A percentile compares a stretch with the other conserved stretches of the same genome.
Conservation (phyloP, 2,329 filamentous ascomycete genomes). For the Neoascochyta sp. region DNA sequence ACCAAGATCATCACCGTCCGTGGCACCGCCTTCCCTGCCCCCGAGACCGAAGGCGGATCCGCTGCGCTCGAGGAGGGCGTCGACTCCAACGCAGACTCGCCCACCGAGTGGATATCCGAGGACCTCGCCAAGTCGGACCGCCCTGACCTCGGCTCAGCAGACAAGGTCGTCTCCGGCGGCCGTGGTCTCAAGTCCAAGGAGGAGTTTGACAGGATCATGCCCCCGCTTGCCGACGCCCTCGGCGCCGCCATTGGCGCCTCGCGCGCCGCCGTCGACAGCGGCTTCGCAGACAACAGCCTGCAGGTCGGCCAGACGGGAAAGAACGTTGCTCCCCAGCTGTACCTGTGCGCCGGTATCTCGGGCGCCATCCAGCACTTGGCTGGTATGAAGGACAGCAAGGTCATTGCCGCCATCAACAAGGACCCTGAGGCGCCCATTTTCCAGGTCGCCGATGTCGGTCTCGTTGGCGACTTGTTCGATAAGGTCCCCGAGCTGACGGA, state of each 20-base stretch:
- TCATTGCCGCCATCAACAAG: slow-evolving; percentile 98
- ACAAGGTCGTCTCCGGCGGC: slow-evolving; percentile 86
- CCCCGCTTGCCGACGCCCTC: slow-evolving; percentile 85
- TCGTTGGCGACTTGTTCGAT: slow-evolving; percentile 93
- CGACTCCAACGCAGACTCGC: slow-evolving; percentile 72
- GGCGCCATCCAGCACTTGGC: slow-evolving; percentile 97
- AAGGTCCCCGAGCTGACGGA: slow-evolving; percentile 94
- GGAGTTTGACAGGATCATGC: slow-evolving; percentile 90
- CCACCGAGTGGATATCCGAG: slow-evolving; percentile 89
- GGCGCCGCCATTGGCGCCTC: slow-evolving; percentile 96
- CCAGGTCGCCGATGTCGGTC: slow-evolving; percentile 91
- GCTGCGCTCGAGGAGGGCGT: slow-evolving; percentile 75
- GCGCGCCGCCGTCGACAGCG: slow-evolving; percentile 90
- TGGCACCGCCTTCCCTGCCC: slow-evolving; percentile 83
- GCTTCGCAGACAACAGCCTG: slow-evolving; percentile 96
- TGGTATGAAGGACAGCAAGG: slow-evolving; percentile 99
- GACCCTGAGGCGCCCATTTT: slow-evolving; percentile 96
- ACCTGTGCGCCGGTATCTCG: slow-evolving; percentile 92
- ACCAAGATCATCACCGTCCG: slow-evolving; percentile 90
- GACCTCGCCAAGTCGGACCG: slow-evolving; percentile 90
- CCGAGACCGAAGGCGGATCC: slow-evolving; percentile 66
- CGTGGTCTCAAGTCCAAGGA: slow-evolving; percentile 96
- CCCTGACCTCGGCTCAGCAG: slow-evolving; percentile 86
- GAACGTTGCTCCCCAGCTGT: slow-evolving; percentile 93
- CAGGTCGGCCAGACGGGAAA: slow-evolving; percentile 99